These are phyloP conservation scores for Azolla pinnata DNA, from an alignment of 75 land plant species.

Conservation along the genomic window DNA sequence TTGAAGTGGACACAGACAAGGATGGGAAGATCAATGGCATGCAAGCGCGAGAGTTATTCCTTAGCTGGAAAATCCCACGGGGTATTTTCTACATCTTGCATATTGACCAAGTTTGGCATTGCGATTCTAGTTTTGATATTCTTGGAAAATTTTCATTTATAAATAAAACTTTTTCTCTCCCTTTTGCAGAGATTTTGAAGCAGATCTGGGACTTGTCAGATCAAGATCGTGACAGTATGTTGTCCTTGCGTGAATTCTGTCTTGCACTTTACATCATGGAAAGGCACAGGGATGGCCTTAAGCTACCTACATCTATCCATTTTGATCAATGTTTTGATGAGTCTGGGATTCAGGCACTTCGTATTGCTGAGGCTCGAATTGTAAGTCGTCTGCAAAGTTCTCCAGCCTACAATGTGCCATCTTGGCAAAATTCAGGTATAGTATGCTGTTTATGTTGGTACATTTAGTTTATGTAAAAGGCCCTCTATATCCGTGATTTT, in stretches of 20 bases:
- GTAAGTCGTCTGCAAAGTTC: conserved; percentile 27
- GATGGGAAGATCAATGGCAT: conserved; percentile 92
- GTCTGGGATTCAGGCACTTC: conserved; percentile 23
- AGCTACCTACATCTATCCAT: conserved; percentile 64
- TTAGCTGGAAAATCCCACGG: conserved; percentile 89
- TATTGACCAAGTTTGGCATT: too few relatives aligned
- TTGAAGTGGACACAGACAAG: conserved; percentile 74
- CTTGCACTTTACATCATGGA: conserved; percentile 90
- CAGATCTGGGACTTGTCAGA: conserved; percentile 97
- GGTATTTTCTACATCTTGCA: too few relatives aligned
- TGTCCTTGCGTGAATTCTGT: conserved; percentile 78
- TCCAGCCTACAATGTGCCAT: conserved; percentile 30
- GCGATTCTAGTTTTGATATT: too few relatives aligned
- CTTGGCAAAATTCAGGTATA: conserved; percentile 46
- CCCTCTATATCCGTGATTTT: background rate
- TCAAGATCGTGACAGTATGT: conserved; percentile 93
- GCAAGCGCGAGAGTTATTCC: conserved; percentile 74
- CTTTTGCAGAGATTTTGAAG: conserved; percentile 75
- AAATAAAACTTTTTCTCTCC: background rate
- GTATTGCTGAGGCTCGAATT: conserved; percentile 17
- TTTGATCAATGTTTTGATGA: conserved; percentile 56
- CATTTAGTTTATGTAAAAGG: background rate
- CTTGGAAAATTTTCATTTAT: too few relatives aligned
- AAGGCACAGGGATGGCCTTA: conserved; percentile 66
- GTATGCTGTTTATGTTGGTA: background rate